Percentiles rank a stretch among this genome's conserved stretches.
These are phyloP conservation scores for Cercospora sp. DNA, from an alignment of 2,329 filamentous ascomycete species.

Conservation along the genomic window DNA sequence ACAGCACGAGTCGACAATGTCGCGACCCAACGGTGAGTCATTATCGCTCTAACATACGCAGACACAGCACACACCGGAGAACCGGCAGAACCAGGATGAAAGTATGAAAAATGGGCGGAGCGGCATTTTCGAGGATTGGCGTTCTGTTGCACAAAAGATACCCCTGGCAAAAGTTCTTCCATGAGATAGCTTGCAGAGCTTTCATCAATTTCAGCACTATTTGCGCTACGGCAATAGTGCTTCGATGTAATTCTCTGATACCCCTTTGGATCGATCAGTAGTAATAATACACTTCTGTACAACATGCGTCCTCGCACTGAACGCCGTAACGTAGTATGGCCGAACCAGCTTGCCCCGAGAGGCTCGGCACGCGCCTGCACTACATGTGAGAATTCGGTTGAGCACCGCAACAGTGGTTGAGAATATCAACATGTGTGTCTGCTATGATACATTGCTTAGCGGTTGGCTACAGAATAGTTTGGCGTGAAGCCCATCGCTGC, in stretches of 20 bases:
- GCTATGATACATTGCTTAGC: not conserved
- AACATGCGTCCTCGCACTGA: not conserved
- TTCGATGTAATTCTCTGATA: not conserved
- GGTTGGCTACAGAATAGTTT: conserved; percentile 53
- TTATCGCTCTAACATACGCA: not conserved
- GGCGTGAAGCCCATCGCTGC: conserved; percentile 65
- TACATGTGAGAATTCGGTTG: not conserved
- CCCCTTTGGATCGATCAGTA: not conserved
- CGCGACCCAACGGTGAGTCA: conserved; percentile 10
- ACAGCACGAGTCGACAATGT: not conserved
- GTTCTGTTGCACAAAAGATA: conserved; percentile 1
- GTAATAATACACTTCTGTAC: not conserved
- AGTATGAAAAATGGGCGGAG: not conserved
- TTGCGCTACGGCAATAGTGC: not conserved
- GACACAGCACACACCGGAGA: not conserved
- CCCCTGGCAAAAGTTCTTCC: not conserved
- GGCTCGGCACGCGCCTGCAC: not conserved
- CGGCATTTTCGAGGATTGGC: not conserved
- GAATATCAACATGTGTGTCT: not conserved
- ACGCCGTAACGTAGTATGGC: not conserved
- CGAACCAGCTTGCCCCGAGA: not conserved
- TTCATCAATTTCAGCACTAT: not conserved
- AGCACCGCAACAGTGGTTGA: not conserved
- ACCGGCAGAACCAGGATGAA: not conserved
- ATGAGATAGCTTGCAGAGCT: not conserved